phyloP scores from a whole-genome alignment of 805 yeast species.

The Sugiyamaella americana region DNA sequence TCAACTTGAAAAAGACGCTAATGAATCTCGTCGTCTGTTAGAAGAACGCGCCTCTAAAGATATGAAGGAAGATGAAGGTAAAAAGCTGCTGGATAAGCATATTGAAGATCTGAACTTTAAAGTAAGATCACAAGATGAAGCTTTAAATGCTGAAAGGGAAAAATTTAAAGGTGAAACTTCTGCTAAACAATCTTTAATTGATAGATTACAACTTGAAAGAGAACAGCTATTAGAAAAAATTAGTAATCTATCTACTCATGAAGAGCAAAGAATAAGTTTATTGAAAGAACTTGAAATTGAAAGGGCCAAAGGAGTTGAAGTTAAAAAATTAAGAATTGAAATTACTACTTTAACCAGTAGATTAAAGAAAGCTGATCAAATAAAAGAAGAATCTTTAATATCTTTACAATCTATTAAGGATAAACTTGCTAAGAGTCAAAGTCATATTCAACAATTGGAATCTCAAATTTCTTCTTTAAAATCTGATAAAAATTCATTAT shows the following conservation, averaged over 20 bases:
- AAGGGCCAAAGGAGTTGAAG: conserved; percentile 15
- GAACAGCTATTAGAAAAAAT: conserved; percentile 9
- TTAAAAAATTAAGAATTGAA: conserved; percentile 15
- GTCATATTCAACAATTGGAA: conserved; percentile 2
- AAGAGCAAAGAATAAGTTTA: conserved; percentile 14
- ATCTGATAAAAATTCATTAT: conserved; percentile 9
- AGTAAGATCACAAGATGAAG: conserved; percentile 16
- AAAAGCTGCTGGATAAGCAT: conserved; percentile 18
- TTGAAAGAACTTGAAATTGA: conserved; percentile 19
- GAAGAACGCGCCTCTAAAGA: conserved; percentile 31
- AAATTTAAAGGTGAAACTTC: conserved; percentile 17
- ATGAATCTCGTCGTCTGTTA: conserved; percentile 37
- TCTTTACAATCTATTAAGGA: conserved; percentile 10
- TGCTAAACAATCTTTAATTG: conserved; percentile 19
- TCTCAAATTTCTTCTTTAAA: conserved; percentile 5
- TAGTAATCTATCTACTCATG: conserved; percentile 7
- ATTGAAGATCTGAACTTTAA: conserved; percentile 13
- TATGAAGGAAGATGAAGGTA: conserved; percentile 17
- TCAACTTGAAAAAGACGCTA: conserved; percentile 41
- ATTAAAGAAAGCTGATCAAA: conserved; percentile 18
- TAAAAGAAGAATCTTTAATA: conserved; percentile 15
- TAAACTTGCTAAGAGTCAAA: conserved; percentile 5
- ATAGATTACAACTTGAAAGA: conserved; percentile 14
- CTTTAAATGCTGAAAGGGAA: conserved; percentile 10
- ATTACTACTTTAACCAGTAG: conserved; percentile 15